These are phyloP conservation scores for Cyathus striatus DNA, from an alignment of 768 basidiomycete species.

Conservation along the genomic window DNA sequence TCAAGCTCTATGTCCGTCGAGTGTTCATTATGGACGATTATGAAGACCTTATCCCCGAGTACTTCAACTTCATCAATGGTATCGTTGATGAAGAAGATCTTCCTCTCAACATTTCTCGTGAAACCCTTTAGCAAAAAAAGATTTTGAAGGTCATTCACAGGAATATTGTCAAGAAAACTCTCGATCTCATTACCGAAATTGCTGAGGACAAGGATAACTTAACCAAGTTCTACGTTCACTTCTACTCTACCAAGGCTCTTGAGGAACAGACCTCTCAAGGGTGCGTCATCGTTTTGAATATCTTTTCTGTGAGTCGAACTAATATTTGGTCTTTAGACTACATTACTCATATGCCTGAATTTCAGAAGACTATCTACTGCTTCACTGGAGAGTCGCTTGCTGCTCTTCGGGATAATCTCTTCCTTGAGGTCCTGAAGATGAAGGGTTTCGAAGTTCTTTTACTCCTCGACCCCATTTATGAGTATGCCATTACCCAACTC, in stretches of 20 bases:
- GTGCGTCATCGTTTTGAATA: conserved; percentile 34
- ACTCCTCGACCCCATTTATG: conserved; percentile 97
- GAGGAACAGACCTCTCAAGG: conserved; percentile 95
- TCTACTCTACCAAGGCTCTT: conserved; percentile 90
- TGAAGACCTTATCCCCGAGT: conserved; percentile 98
- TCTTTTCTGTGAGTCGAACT: neutral
- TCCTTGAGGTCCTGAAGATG: conserved; percentile 99
- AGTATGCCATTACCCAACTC: conserved; percentile 97
- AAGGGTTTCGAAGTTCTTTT: conserved; percentile 98
- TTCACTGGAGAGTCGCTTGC: conserved; percentile 97
- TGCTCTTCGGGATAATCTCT: conserved; percentile 88
- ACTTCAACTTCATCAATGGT: conserved; percentile 99
- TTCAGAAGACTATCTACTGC: conserved; percentile 99
- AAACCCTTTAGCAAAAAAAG: conserved; percentile 99
- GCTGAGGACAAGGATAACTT: conserved; percentile 99
- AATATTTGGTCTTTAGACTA: conserved; percentile 59
- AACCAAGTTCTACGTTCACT: conserved; percentile 95
- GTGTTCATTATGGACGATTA: conserved; percentile 99
- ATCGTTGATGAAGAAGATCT: conserved; percentile 99
- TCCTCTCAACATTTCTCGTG: conserved; percentile 99
- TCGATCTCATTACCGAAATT: conserved; percentile 93
- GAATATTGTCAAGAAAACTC: conserved; percentile 97
- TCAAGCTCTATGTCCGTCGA: conserved; percentile 99
- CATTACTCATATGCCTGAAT: conserved; percentile 98
- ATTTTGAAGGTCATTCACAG: conserved; percentile 99